phyloP scores from a whole-genome alignment of 2,329 filamentous ascomycete genomes.

The Xylariaceae sp. region DNA sequence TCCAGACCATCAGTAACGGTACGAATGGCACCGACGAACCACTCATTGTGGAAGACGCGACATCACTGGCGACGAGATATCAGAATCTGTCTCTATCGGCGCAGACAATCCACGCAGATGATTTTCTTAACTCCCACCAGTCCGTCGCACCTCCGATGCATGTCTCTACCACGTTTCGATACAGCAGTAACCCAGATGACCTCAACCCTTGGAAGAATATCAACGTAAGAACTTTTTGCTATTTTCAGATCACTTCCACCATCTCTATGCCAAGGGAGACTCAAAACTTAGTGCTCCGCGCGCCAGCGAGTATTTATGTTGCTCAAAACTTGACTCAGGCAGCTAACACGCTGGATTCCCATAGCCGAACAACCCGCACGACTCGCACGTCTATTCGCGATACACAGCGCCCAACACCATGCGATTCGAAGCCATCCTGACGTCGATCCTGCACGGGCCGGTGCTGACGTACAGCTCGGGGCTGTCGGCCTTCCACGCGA shows the following conservation, averaged over 20 bases:
- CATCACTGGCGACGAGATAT: slow-evolving; percentile 40
- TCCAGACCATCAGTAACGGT: slow-evolving; percentile 8
- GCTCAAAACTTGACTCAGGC: not conserved
- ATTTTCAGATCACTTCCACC: not conserved
- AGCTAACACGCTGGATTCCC: slow-evolving; percentile 17
- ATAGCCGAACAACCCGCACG: slow-evolving; percentile 56
- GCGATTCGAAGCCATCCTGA: slow-evolving; percentile 83
- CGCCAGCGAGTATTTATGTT: not conserved
- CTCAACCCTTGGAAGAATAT: slow-evolving; percentile 60
- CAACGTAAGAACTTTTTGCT: slow-evolving; percentile 54
- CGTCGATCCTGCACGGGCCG: slow-evolving; percentile 72
- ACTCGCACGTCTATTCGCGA: slow-evolving; percentile 84
- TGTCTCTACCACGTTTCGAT: slow-evolving; percentile 90
- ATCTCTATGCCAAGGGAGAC: too few relatives aligned
- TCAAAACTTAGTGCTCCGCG: not conserved
- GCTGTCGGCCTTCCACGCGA: slow-evolving; percentile 84
- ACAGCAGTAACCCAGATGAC: slow-evolving; percentile 71
- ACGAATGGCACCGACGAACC: slow-evolving; percentile 4
- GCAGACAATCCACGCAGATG: slow-evolving; percentile 80
- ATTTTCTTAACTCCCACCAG: slow-evolving; percentile 72
- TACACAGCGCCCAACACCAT: slow-evolving; percentile 78
- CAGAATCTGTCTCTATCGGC: slow-evolving; percentile 65
- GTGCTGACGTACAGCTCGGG: slow-evolving; percentile 82
- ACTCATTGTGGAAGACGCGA: slow-evolving; percentile 26
- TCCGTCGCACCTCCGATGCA: slow-evolving; percentile 91